phyloP scores from a whole-genome alignment of 2,329 filamentous ascomycete species.

The Fonsecaea pedrosoi region DNA sequence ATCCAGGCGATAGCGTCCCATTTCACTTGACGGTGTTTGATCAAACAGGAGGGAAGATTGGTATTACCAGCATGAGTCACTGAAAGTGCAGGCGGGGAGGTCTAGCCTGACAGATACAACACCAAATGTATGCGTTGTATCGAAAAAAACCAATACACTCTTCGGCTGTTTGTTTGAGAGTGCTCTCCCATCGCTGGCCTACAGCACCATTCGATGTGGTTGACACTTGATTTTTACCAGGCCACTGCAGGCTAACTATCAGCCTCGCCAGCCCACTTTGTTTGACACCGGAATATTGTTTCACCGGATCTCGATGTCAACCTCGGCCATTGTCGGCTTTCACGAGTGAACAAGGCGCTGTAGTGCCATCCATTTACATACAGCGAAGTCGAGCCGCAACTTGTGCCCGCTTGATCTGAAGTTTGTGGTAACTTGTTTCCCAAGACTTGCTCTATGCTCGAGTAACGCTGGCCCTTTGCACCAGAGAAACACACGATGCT shows the following conservation, averaged over 20 bases:
- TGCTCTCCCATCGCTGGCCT: background rate
- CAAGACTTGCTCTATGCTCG: background rate
- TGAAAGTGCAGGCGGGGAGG: background rate
- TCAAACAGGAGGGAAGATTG: background rate
- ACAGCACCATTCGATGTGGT: background rate
- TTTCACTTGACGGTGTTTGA: slow-evolving; percentile 7
- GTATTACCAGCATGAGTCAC: slow-evolving; percentile 2
- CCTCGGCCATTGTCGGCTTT: slow-evolving; percentile 13
- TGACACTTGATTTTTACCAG: background rate
- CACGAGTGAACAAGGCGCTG: background rate
- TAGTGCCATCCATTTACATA: background rate
- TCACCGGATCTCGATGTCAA: slow-evolving; percentile 1
- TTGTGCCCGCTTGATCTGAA: background rate
- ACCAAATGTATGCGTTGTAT: background rate
- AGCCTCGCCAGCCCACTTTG: slow-evolving; percentile 6
- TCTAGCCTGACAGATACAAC: background rate
- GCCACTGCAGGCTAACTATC: slow-evolving; percentile 10
- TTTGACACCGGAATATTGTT: background rate
- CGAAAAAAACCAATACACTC: background rate
- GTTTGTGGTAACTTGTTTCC: background rate
- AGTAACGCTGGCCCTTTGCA: background rate
- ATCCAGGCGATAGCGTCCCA: background rate
- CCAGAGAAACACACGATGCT: slow-evolving; percentile 66
- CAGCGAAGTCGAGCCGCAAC: background rate
- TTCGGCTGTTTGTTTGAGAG: background rate